A percentile compares a stretch with the other conserved stretches of the same genome.
Evolutionary conservation across 2,329 filamentous ascomycete species (phyloP).

Genomic region (Penicillium sp.): DNA sequence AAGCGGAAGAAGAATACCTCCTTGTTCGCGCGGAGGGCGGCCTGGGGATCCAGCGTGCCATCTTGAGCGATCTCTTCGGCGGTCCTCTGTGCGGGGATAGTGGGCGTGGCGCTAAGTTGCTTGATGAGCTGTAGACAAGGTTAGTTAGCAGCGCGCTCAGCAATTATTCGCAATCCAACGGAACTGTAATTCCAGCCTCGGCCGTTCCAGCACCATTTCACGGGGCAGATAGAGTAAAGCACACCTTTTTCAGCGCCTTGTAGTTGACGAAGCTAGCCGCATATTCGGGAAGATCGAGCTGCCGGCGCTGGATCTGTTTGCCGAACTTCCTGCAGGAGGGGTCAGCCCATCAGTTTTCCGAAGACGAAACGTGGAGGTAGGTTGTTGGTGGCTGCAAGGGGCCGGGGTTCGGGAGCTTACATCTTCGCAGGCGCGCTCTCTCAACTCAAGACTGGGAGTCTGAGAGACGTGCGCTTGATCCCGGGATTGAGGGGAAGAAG

Average conservation of each 20-base stretch:
- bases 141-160: constrained; percentile 27
- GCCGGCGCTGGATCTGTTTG: constrained; percentile 98
- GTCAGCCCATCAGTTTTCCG: constrained; percentile 5
- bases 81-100: constrained; percentile 77
- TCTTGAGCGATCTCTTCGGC: constrained; percentile 47
- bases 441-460: background rate
- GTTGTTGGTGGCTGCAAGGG: constrained; percentile 2
- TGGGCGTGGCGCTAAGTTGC: constrained; percentile 90
- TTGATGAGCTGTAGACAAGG: constrained; percentile 82
- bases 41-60: constrained; percentile 72
- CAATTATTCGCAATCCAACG: background rate
- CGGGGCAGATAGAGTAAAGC: constrained; percentile 1
- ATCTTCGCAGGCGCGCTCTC: constrained; percentile 24
- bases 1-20: constrained; percentile 98
- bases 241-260: constrained; percentile 97
- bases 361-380: background rate
- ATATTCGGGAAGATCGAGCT: constrained; percentile 99
- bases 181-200: background rate
- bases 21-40: constrained; percentile 92
- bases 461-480: constrained; percentile 7
- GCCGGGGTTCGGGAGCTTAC: constrained; percentile 11
- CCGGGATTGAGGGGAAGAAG: constrained; percentile 3
- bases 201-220: constrained; percentile 3
- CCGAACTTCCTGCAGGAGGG: constrained; percentile 85
- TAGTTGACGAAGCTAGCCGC: constrained; percentile 99